Base-by-base conservation (phyloP, 179 eudicot genomes). In the Heliamphora pulchella region DNA sequence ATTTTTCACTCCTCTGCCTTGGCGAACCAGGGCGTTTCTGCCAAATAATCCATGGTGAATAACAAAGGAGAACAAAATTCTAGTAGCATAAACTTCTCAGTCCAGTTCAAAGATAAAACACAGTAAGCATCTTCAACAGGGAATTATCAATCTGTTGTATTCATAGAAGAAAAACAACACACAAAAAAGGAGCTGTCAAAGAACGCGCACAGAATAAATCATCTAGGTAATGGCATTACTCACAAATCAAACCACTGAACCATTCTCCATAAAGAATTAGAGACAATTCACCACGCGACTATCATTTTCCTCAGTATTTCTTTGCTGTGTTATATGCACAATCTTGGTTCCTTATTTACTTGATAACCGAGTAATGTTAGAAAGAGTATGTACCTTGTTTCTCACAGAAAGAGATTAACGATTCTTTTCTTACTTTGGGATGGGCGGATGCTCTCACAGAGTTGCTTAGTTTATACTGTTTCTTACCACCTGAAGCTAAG, bases 1-100 rank as follows among this genome's bases (percentile, higher is more conserved):
- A 76, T 54, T 88, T 94, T 63, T 90, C 94, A 80, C 83, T 88
- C 75, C 70, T 85, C 81, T 89, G 91, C 82, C 75, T 84, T 22
- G 89, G 89, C 53, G 96, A 93, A 65, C 91, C 94, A 79, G 93
- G 88, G 79, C 82, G 75, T 73, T 85, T 92, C 99, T 95, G 94
- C 82, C 80, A 82, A 79, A 81, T 13, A 46, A 80, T 39, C 76
- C 68, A 80, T 46, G 55, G 51, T 79, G 66, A 79, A 72, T 5
- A 68, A 75, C 63, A 80, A 64, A 44, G 55, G 80, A 75, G 20
- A 82, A 57, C 65, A 55, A 41, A 14, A 78, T n/a, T 15, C 74
- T 63, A 55, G 20, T 1, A 4, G 43, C 20, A 71, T 55, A n/a
- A 14, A 53, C 55, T 4, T 70, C 71, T 48, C 61, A 57, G 59